phyloP scores from a whole-genome alignment of 176 grass and related monocot species.

The Oryza brachyantha region DNA sequence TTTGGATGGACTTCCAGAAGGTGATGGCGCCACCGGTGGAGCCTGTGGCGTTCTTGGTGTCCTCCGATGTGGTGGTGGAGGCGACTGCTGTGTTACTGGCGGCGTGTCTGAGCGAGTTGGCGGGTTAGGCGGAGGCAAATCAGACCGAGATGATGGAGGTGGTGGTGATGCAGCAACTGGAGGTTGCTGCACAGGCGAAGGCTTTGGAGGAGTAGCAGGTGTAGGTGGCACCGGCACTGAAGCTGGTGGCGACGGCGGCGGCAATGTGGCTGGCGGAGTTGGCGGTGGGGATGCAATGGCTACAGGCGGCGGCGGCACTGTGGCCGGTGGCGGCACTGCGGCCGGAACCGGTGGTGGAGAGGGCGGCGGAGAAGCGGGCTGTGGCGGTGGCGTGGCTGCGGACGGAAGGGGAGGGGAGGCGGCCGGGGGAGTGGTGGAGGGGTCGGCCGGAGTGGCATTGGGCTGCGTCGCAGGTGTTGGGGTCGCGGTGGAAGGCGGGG shows the following conservation, averaged over 20 bases:
- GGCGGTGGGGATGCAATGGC: slow-evolving; percentile 27
- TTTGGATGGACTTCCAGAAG: slow-evolving; percentile 35
- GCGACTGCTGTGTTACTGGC: slow-evolving; percentile 25
- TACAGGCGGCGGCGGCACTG: slow-evolving; percentile 11
- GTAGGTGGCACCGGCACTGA: slow-evolving; percentile 29
- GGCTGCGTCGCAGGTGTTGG: slow-evolving; percentile 39
- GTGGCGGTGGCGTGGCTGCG: slow-evolving; percentile 29
- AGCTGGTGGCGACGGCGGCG: slow-evolving; percentile 28
- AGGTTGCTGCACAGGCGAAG: slow-evolving; percentile 23
- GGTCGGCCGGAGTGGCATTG: slow-evolving; percentile 60
- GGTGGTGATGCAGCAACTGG: slow-evolving; percentile 23
- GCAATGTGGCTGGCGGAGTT: slow-evolving; percentile 25
- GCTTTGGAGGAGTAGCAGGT: slow-evolving; percentile 28
- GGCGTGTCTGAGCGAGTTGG: slow-evolving; percentile 30
- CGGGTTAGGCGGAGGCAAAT: slow-evolving; percentile 25
- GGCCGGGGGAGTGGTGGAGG: slow-evolving; percentile 21
- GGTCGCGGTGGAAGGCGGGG: slow-evolving; percentile 23
- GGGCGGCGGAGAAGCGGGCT: slow-evolving; percentile 18
- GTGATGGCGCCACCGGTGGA: slow-evolving; percentile 21
- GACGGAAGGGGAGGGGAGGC: slow-evolving; percentile 35
- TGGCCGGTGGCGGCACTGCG: slow-evolving; percentile 6
- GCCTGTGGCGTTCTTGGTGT: slow-evolving; percentile 27
- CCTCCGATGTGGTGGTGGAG: slow-evolving; percentile 35
- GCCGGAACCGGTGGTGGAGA: neutral
- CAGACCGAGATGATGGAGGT: slow-evolving; percentile 20